Base-by-base conservation (phyloP, 805 yeast species). In the Saccharomycopsis fermentans region DNA sequence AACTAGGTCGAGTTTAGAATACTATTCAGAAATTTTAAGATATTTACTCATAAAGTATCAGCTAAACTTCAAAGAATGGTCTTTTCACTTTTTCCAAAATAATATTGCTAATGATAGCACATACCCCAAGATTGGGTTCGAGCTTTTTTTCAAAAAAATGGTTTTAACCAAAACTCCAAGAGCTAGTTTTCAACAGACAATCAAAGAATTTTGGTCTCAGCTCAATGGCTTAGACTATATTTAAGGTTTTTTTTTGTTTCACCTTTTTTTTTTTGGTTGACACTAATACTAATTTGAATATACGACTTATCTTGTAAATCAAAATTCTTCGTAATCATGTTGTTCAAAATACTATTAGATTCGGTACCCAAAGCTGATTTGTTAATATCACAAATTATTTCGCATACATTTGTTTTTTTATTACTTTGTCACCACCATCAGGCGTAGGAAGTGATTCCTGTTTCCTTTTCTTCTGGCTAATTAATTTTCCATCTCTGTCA, bases 1-100 rank as follows among this genome's bases (percentile, higher is more conserved):
- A 16, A 73, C 75, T 5, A 71, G 92, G 63, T 84, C 91, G 0
- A 82, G 81, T 59, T 67, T 85, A 47, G 88, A 82, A 14, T 71
- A 73, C 52, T 86, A 74, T 67, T 80, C 81, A 43, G 82, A 81
- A 19, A 65, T 82, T 1, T 69, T 83, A 59, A 72, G 84, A 54
- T 68, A 73, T 1, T 64, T 83, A 47, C 66, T 81, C 4, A 79
- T 77, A 0, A 82, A 80, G 62, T 76, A 72, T 62, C 81, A 81
- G 4, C 59, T 81, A 55, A 69, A 73, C 34, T 74, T 76, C 59
- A 81, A 79, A 62, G 62, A 55, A 3, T 82, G 89, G 88, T 55
- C 29, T 1, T n/a, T 21, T 24, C 29, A 9, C 9, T 43, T 43
- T 21, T 43, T 43, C 9, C 29, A 43, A 43, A 21, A 24, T 1